Evolutionary conservation across 176 grass and related monocot species (phyloP).

Genomic region (Carex pumila): DNA sequence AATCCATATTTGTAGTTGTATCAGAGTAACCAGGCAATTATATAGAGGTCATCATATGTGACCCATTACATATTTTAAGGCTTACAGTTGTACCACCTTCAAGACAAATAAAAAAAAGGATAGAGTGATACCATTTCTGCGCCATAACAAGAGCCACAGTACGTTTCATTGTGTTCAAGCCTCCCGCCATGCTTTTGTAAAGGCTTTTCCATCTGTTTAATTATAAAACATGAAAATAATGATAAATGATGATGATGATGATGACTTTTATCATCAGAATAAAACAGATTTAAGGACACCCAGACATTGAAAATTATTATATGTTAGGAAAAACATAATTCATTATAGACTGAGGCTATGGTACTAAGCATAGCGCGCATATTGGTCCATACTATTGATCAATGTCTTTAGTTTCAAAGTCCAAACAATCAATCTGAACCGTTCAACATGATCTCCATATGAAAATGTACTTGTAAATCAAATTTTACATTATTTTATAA

Average conservation of each 20-base stretch:
- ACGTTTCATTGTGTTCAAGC: constrained; percentile 98
- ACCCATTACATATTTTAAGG: neutral
- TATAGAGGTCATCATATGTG: neutral
- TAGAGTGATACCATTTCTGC: constrained; percentile 60
- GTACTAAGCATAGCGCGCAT: too few relatives aligned
- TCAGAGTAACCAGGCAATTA: neutral
- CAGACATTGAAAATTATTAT: neutral
- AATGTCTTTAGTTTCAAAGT: too few relatives aligned
- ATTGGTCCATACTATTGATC: too few relatives aligned
- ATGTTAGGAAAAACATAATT: neutral
- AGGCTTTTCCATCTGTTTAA: constrained; percentile 73
- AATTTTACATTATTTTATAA: too few relatives aligned
- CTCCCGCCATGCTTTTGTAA: constrained; percentile 91
- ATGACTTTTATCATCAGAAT: neutral
- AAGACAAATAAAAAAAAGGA: neutral
- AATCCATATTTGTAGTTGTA: neutral
- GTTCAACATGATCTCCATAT: too few relatives aligned
- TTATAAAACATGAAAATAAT: constrained; percentile 3
- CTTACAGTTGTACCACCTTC: neutral
- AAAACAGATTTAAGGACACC: neutral
- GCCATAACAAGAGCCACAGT: constrained; percentile 96
- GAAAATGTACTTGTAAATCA: too few relatives aligned
- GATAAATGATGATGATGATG: neutral
- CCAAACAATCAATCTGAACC: too few relatives aligned
- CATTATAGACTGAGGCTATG: too few relatives aligned